phyloP scores from a whole-genome alignment of 192 early-diverging fungal genomes.

The Chytriomyces sp. region DNA sequence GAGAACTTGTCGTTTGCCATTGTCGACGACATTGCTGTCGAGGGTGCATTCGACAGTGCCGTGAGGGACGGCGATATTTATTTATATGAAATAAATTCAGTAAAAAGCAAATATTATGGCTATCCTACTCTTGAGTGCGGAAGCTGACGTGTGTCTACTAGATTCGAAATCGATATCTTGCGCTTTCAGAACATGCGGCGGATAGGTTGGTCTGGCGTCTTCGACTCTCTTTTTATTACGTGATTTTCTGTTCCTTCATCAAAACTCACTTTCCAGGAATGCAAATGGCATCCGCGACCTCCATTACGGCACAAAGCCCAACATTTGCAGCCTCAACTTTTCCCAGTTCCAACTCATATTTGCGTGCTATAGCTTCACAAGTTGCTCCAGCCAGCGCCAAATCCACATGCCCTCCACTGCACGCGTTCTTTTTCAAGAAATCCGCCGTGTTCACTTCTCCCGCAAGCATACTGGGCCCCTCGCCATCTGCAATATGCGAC shows the following conservation, averaged over 20 bases:
- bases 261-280: background rate
- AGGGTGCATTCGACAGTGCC: conserved; percentile 46
- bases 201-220: no score
- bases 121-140: no score
- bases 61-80: conserved; percentile 53
- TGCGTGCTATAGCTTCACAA: conserved; percentile 14
- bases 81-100: no score
- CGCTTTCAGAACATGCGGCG: no score
- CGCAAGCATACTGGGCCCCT: conserved; percentile 19
- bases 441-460: conserved; percentile 2
- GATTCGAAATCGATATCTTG: no score
- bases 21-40: conserved; percentile 41
- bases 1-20: conserved; percentile 35
- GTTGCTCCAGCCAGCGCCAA: conserved; percentile 11
- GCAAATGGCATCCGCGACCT: conserved; percentile 27
- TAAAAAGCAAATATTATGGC: no score
- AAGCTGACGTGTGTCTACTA: no score
- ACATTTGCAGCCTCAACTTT: background rate
- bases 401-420: conserved; percentile 19
- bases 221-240: no score
- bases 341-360: background rate
- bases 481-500: background rate
- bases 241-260: no score
- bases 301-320: background rate
- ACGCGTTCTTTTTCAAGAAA: background rate